Conservation (phyloP, 139 green algal species). For the Diplosphaera chodatii region DNA sequence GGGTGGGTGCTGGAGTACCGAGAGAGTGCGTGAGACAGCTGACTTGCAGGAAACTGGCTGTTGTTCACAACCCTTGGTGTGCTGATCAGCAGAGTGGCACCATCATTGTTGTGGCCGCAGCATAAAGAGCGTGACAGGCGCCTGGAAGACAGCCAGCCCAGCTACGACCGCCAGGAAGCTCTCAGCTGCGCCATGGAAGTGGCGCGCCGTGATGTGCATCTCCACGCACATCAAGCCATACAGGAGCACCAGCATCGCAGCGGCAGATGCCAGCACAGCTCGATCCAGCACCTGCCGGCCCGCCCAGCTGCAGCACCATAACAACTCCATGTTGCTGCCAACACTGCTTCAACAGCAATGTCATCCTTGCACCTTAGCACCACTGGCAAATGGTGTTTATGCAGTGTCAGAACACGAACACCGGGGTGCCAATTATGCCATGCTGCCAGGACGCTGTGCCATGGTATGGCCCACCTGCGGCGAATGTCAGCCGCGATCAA, state of each 20-base stretch:
- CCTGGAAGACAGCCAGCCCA: conserved; percentile 1
- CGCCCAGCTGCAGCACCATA: too few relatives aligned
- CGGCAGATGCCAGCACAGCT: background rate
- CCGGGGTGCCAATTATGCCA: too few relatives aligned
- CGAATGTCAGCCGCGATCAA: background rate
- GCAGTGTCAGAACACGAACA: too few relatives aligned
- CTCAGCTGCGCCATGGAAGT: conserved; percentile 8
- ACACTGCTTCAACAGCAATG: too few relatives aligned
- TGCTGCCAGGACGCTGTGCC: too few relatives aligned
- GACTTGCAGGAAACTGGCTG: background rate
- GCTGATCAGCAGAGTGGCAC: background rate
- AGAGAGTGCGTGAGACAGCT: too few relatives aligned
- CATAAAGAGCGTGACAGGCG: background rate
- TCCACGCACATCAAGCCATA: conserved; percentile 7
- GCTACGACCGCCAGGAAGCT: background rate
- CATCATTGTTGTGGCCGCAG: background rate
- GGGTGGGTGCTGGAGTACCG: too few relatives aligned
- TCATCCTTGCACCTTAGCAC: too few relatives aligned
- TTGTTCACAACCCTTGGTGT: too few relatives aligned
- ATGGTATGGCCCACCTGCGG: too few relatives aligned
- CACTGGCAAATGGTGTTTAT: too few relatives aligned
- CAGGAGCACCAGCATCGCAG: background rate
- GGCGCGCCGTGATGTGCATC: conserved; percentile 15
- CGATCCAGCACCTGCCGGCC: background rate
- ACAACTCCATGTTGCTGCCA: too few relatives aligned